Percentiles rank a stretch among this genome's conserved stretches.
phyloP scores from a whole-genome alignment of 2,329 filamentous ascomycete species.

The Plectosphaerella cucumerina region DNA sequence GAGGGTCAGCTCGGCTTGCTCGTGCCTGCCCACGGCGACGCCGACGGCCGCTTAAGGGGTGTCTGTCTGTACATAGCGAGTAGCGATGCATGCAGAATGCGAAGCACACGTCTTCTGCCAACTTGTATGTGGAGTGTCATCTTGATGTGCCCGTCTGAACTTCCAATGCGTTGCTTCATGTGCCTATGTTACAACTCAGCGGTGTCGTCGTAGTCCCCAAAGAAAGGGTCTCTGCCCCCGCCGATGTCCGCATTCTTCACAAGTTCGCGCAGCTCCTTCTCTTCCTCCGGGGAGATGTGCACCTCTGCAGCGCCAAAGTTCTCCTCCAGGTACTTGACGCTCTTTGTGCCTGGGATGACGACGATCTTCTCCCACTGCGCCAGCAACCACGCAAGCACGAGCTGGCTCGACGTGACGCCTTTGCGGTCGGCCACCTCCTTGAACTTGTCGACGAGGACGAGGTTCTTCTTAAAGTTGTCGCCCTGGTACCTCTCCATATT shows the following conservation, averaged over 20 bases:
- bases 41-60: background rate
- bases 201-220: no score
- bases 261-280: no score
- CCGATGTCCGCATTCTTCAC: no score
- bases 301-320: slow-evolving; percentile 27
- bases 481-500: slow-evolving; percentile 42
- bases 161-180: no score
- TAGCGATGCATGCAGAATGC: no score
- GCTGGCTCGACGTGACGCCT: slow-evolving; percentile 48
- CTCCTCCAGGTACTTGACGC: slow-evolving; percentile 40
- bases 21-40: slow-evolving; percentile 16
- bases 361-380: slow-evolving; percentile 57
- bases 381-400: slow-evolving; percentile 61
- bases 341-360: slow-evolving; percentile 52
- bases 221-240: no score
- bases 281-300: no score
- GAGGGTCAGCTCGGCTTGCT: slow-evolving; percentile 17
- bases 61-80: no score
- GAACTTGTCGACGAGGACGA: slow-evolving; percentile 48
- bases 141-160: no score
- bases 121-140: no score
- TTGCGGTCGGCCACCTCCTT: slow-evolving; percentile 47
- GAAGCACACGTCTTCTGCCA: no score
- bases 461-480: slow-evolving; percentile 52
- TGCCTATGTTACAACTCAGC: no score